phyloP scores from a whole-genome alignment of 768 basidiomycete species.

The Termitomyces sp. region DNA sequence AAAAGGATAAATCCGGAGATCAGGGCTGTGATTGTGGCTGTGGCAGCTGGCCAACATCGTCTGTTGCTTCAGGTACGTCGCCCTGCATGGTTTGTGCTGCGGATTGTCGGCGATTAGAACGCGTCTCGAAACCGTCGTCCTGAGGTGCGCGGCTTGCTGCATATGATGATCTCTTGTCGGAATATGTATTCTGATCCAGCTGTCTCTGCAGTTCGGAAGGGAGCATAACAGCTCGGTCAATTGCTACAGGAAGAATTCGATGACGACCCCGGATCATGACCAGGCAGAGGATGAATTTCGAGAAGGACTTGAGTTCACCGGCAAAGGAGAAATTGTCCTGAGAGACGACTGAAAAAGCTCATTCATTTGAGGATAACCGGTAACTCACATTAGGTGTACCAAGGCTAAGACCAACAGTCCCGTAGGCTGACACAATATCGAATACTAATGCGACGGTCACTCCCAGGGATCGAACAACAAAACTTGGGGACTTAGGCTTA shows the following conservation, averaged over 20 bases:
- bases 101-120: constrained; percentile 3
- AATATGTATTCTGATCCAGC: constrained; percentile 15
- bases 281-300: constrained; percentile 79
- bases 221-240: constrained; percentile 82
- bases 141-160: neutral
- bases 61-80: neutral
- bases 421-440: constrained; percentile 85
- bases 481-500: constrained; percentile 26
- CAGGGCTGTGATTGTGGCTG: neutral
- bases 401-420: constrained; percentile 84
- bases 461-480: neutral
- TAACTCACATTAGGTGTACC: constrained; percentile 72
- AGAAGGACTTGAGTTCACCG: constrained; percentile 72
- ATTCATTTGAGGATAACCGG: neutral
- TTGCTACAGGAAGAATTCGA: constrained; percentile 82
- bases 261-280: constrained; percentile 96
- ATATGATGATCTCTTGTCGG: constrained; percentile 2
- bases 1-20: neutral
- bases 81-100: neutral
- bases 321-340: constrained; percentile 80
- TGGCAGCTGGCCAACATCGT: neutral
- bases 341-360: constrained; percentile 1
- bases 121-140: neutral
- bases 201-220: constrained; percentile 54
- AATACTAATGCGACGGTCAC: constrained; percentile 48